phyloP scores from a whole-genome alignment of 2,329 filamentous ascomycete species.

The Sphaerostilbella broomeana region DNA sequence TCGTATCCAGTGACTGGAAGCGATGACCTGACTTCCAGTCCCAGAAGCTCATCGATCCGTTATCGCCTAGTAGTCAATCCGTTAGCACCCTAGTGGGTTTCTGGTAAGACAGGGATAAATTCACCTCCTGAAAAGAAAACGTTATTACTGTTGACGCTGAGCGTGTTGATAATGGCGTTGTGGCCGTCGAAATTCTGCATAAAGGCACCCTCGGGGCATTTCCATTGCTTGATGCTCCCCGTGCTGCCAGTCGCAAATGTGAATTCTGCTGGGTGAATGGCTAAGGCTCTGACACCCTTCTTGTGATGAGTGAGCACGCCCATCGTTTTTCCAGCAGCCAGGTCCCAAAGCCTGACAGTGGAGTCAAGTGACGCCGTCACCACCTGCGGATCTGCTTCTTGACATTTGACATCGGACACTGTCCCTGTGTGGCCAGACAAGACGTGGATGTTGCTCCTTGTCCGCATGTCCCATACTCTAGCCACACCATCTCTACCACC shows the following conservation, averaged over 20 bases:
- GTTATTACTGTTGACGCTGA: slow-evolving; percentile 90
- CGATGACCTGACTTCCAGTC: slow-evolving; percentile 96
- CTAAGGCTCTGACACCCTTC: slow-evolving; percentile 82
- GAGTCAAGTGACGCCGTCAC: slow-evolving; percentile 90
- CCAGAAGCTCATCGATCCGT: slow-evolving; percentile 96
- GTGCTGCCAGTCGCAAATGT: slow-evolving; percentile 93
- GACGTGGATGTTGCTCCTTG: slow-evolving; percentile 90
- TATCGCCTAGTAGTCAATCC: slow-evolving; percentile 51
- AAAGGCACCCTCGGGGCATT: slow-evolving; percentile 93
- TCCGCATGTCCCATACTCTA: slow-evolving; percentile 97
- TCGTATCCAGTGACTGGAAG: slow-evolving; percentile 84
- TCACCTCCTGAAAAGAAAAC: slow-evolving; percentile 81
- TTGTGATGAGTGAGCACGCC: slow-evolving; percentile 97
- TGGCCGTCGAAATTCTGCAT: slow-evolving; percentile 99
- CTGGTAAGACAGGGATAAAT: slow-evolving; percentile 12
- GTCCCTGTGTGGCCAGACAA: slow-evolving; percentile 86
- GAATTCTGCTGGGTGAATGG: slow-evolving; percentile 84
- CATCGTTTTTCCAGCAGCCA: slow-evolving; percentile 94
- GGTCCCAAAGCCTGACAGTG: slow-evolving; percentile 88
- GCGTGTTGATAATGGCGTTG: slow-evolving; percentile 90
- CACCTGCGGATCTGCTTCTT: slow-evolving; percentile 94
- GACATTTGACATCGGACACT: slow-evolving; percentile 81
- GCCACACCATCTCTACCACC: slow-evolving; percentile 92
- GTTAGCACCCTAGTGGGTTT: background rate
- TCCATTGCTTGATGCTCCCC: slow-evolving; percentile 97